Evolutionary conservation across 768 basidiomycete species (phyloP).

Genomic region (Naganishia vishniacii): DNA sequence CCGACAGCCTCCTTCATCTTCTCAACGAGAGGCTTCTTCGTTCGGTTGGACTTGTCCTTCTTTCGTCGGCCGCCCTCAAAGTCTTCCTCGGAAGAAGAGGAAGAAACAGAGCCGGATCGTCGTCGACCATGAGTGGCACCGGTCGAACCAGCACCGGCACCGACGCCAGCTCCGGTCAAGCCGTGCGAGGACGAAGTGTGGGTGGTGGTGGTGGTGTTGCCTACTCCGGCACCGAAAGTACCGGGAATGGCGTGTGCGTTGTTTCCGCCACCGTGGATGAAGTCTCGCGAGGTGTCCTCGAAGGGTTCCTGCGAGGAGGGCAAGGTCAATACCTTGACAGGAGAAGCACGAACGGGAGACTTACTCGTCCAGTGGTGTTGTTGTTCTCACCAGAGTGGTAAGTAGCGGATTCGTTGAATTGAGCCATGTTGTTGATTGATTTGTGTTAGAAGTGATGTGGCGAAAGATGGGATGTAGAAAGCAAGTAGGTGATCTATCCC

Average conservation of each 20-base stretch:
- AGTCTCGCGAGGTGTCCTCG: constrained; percentile 26
- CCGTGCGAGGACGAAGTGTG: not conserved
- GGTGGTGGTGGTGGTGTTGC: not conserved
- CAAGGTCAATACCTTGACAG: not conserved
- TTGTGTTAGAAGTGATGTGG: not conserved
- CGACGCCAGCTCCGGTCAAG: no score
- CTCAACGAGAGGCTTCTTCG: not conserved
- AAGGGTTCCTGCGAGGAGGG: constrained; percentile 23
- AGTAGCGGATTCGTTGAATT: constrained; percentile 2
- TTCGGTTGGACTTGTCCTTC: constrained; percentile 4
- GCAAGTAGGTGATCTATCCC: no score
- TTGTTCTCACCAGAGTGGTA: constrained; percentile 21
- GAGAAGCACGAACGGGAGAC: not conserved
- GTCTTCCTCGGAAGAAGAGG: constrained; percentile 8
- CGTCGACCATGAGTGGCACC: constrained; percentile 7
- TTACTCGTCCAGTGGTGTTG: constrained; percentile 18
- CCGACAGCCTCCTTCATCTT: constrained; percentile 18
- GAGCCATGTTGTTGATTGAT: constrained; percentile 13
- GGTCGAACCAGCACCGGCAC: constrained; percentile 11
- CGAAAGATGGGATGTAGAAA: not conserved
- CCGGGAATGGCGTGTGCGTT: constrained; percentile 3
- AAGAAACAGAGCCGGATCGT: constrained; percentile 13
- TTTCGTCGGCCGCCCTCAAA: constrained; percentile 14
- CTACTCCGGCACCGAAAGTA: constrained; percentile 11
- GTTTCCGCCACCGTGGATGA: not conserved